Conservation (phyloP, 2,329 filamentous ascomycete genomes). For the Aspergillus flavus region DNA sequence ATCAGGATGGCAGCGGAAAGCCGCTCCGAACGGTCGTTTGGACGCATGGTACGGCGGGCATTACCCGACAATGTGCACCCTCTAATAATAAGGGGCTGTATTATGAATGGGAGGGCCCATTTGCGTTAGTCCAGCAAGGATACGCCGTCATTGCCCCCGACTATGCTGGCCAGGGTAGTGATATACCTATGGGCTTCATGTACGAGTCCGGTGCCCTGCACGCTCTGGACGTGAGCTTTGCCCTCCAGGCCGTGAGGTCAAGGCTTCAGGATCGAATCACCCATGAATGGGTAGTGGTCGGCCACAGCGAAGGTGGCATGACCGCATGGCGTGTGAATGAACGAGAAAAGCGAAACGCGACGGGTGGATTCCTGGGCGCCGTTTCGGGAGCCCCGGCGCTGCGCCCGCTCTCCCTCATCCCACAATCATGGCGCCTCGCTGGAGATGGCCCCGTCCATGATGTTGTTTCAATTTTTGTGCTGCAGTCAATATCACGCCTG, state of each 20-base stretch:
- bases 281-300: conserved; percentile 9
- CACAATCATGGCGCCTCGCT: neutral
- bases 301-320: conserved; percentile 10
- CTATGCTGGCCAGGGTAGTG: conserved; percentile 11
- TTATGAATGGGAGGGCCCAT: neutral
- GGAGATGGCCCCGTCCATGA: conserved; percentile 1
- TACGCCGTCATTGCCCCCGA: conserved; percentile 10
- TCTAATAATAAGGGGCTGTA: neutral
- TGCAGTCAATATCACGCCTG: conserved; percentile 1
- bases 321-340: conserved; percentile 1
- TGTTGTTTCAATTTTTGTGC: conserved; percentile 5
- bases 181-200: conserved; percentile 6
- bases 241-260: neutral
- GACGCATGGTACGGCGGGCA: neutral
- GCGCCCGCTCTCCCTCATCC: conserved; percentile 4
- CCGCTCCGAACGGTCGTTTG: neutral
- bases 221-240: conserved; percentile 3
- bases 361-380: conserved; percentile 6
- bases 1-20: neutral
- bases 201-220: conserved; percentile 2
- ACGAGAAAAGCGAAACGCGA: neutral
- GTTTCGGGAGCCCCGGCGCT: conserved; percentile 7
- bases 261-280: conserved; percentile 1
- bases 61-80: neutral
- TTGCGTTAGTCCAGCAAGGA: conserved; percentile 2